These are phyloP conservation scores for Triadica sebifera DNA, from an alignment of 345 rosid species.

Conservation along the genomic window DNA sequence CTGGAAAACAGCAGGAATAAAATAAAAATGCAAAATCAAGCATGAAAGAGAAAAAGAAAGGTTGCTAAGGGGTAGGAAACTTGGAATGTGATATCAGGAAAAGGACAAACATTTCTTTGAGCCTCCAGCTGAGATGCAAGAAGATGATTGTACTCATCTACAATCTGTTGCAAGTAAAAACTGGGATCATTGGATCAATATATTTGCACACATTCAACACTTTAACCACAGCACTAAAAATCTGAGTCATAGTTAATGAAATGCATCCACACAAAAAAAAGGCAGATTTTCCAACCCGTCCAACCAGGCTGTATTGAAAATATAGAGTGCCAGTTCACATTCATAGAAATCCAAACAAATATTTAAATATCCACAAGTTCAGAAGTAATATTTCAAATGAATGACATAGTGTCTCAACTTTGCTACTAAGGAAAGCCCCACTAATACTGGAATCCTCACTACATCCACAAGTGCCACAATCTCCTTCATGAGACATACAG, in stretches of 20 bases:
- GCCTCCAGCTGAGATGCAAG: slow-evolving; percentile 73
- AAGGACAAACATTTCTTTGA: slow-evolving; percentile 65
- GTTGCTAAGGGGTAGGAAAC: background rate
- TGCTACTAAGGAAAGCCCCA: slow-evolving; percentile 75
- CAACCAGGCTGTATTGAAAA: background rate
- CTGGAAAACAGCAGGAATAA: background rate
- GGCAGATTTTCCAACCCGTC: no score
- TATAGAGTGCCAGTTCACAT: background rate
- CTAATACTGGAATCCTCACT: slow-evolving; percentile 79
- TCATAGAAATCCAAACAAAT: background rate
- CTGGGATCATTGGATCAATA: slow-evolving; percentile 15
- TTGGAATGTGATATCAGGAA: background rate
- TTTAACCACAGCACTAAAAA: background rate
- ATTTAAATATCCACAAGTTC: slow-evolving; percentile 1
- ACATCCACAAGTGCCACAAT: slow-evolving; percentile 62
- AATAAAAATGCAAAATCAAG: background rate
- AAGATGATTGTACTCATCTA: slow-evolving; percentile 76
- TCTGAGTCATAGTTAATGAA: slow-evolving; percentile 4
- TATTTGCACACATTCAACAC: background rate
- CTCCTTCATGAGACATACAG: slow-evolving; percentile 59
- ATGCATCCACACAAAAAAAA: background rate
- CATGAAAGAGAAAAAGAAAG: background rate
- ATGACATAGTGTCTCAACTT: slow-evolving; percentile 76
- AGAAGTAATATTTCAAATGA: slow-evolving; percentile 4
- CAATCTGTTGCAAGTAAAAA: slow-evolving; percentile 47